Evolutionary conservation across 495 filamentous ascomycete species (phyloP), one percentile per base, ranked within the genome.

Genomic region (Penicillium verhagenii): DNA sequence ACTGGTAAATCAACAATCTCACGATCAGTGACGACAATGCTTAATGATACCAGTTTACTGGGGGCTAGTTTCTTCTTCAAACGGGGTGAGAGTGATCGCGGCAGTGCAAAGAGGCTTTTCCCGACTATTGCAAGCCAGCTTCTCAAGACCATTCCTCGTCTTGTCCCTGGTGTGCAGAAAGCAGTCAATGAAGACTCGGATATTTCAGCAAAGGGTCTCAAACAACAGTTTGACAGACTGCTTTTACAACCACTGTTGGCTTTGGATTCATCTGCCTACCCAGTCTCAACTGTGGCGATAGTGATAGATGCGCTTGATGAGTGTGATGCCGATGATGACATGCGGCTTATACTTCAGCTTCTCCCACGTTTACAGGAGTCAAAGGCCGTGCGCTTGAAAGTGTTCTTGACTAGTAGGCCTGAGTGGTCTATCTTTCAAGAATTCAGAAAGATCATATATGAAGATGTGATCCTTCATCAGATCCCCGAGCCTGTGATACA

Each of bases 291-390:
- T 8, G 16, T 69, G 16, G 54, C 73, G 9, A 60, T 82, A 7
- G 68, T 82, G 14, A 63, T 84, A 29, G 80, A 84, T 54, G 80
- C 80, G 28, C 64, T 84, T 14, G 81, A 82, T 46, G 78, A 82
- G 52, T 83, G 78, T 52, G 74, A 73, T 0, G 10, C 53, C 14
- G 3, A 20, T 40, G 4, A 20, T 20, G 16, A 21, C 38, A 8
- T 33, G 10, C 29, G 3, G 1, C 19, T 1, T 72, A 79, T 11
- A 31, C 69, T 9, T 8, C 29, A 11, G 13, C 13, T 33, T 8
- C 2, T 33, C 10, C 10, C 29, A 11, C 29, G 3, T 13, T 2
- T 33, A 33, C 7, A 33, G 7, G 10, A 8, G 13, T 11, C 10
- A 33, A 51, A 23, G 7, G 46, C 50, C 0, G 29, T 71, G 1